Evolutionary conservation across 805 yeast species (phyloP).

Genomic region (Wickerhamiella cacticola): DNA sequence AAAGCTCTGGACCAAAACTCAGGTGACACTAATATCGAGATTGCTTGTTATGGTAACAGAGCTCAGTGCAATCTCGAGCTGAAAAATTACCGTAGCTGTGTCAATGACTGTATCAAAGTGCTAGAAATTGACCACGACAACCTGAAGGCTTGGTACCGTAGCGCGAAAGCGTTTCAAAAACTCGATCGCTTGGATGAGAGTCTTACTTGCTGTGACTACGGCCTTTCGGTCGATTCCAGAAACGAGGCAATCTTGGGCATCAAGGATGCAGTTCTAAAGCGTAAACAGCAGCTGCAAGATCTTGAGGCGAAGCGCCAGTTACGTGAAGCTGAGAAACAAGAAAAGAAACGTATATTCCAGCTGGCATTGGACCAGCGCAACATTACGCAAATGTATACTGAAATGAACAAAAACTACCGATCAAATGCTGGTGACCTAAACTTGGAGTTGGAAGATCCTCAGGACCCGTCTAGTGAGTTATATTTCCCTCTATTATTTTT

Average conservation of each 20-base stretch:
- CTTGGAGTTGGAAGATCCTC: slow-evolving; percentile 22
- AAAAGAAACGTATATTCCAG: slow-evolving; percentile 27
- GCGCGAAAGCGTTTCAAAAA: slow-evolving; percentile 66
- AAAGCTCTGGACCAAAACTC: slow-evolving; percentile 64
- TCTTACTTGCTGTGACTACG: slow-evolving; percentile 41
- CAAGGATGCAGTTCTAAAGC: slow-evolving; percentile 32
- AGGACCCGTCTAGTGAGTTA: slow-evolving; percentile 50
- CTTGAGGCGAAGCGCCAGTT: slow-evolving; percentile 26
- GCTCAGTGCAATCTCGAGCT: slow-evolving; percentile 88
- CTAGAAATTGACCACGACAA: slow-evolving; percentile 47
- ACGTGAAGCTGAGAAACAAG: slow-evolving; percentile 17
- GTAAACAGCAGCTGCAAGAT: slow-evolving; percentile 25
- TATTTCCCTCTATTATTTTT: slow-evolving; percentile 69
- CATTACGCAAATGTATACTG: slow-evolving; percentile 24
- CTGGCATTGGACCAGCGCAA: slow-evolving; percentile 54
- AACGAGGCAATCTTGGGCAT: slow-evolving; percentile 46
- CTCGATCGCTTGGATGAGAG: slow-evolving; percentile 66
- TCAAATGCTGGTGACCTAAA: slow-evolving; percentile 32
- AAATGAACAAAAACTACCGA: slow-evolving; percentile 32
- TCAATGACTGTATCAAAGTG: slow-evolving; percentile 72
- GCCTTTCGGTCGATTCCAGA: slow-evolving; percentile 41
- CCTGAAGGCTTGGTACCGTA: slow-evolving; percentile 73
- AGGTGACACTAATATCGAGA: slow-evolving; percentile 21
- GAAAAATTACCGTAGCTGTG: slow-evolving; percentile 71
- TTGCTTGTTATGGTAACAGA: slow-evolving; percentile 61